Base-by-base conservation (phyloP, 192 early-diverging fungal species). In the Rhizoclosmatium globosum region DNA sequence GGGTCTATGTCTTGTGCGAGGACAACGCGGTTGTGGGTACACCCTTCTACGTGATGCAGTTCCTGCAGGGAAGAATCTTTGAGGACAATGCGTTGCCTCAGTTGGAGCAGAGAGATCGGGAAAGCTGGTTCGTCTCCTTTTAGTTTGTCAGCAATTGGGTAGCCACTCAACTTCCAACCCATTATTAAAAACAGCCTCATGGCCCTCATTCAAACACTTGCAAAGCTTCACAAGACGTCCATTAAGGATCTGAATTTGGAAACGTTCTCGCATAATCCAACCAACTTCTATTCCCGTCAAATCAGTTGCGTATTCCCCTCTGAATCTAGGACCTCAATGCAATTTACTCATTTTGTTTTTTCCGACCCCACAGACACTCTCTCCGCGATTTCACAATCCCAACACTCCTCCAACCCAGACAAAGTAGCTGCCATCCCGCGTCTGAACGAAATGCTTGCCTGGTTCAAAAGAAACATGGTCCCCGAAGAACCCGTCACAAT, bases 21-120 rank as follows among this genome's bases (percentile, higher is more conserved):
- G 94, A 99, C 80, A 59, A 65, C n/a, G 76, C 78, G 21, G 90
- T 99, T 23, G 80, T 97, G 46, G 97, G 95, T 9, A 97, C 97
- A 6, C 94, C 95, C 31, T 99, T 99, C 82, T 98, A 97, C 86
- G 91, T 94, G 46, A 99, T 99, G 97, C 92, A 98, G 84, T 99
- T 96, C 74, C 83, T 97, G 69, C 84, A 96, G 59, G 97, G 97
- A 46, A 91, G 95, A 2, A 94, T 99, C 59, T 94, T 96, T 77
- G 81, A 88, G 3, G 93, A 86, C 67, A 81, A 84, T 48, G 61
- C 76, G 45, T 53, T 85, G 19, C 57, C 68, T 11, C 71, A 73
- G 39, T 68, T 82, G 1, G 41, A 31, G 21, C 6, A 11, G 6
- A 19, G 15, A 38, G 81, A 84, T n/a, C 45, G 81, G 4, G 66